Evolutionary conservation across 176 grass and related monocot species (phyloP).

Genomic region (Triticum monococcum): DNA sequence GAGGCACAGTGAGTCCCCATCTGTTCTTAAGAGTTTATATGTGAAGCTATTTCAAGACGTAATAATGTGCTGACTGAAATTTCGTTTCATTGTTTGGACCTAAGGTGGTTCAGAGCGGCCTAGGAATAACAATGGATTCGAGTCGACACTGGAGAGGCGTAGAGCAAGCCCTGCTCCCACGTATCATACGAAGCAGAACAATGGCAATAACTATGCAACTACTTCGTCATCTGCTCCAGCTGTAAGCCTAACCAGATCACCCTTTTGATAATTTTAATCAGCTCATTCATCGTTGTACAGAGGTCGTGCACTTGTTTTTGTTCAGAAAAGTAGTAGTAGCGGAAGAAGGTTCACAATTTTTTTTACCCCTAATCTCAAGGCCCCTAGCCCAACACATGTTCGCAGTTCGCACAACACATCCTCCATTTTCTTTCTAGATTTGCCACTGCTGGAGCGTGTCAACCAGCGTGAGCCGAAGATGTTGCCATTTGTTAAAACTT

Average conservation of each 20-base stretch:
- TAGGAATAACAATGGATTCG: constrained; percentile 23
- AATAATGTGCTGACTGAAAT: constrained; percentile 7
- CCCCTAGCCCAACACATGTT: too few relatives aligned
- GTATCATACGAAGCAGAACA: constrained; percentile 29
- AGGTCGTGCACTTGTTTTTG: not conserved
- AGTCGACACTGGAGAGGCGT: constrained; percentile 34
- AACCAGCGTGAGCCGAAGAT: not conserved
- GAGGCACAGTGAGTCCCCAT: constrained; percentile 48
- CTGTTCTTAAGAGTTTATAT: not conserved
- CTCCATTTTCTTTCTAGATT: too few relatives aligned
- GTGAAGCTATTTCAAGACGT: not conserved
- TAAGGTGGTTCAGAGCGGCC: constrained; percentile 42
- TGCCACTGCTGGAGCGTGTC: not conserved
- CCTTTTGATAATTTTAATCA: not conserved
- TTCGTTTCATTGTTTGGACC: constrained; percentile 31
- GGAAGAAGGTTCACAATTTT: not conserved
- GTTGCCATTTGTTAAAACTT: not conserved
- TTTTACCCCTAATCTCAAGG: too few relatives aligned
- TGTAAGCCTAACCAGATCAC: constrained; percentile 35
- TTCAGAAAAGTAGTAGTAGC: not conserved
- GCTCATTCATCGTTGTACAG: not conserved
- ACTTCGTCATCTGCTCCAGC: constrained; percentile 41
- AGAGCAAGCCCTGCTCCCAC: constrained; percentile 43
- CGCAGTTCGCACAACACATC: too few relatives aligned
- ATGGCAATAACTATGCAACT: constrained; percentile 27